phyloP scores from a whole-genome alignment of 2,329 filamentous ascomycete genomes.

The Colletotrichum aenigma region DNA sequence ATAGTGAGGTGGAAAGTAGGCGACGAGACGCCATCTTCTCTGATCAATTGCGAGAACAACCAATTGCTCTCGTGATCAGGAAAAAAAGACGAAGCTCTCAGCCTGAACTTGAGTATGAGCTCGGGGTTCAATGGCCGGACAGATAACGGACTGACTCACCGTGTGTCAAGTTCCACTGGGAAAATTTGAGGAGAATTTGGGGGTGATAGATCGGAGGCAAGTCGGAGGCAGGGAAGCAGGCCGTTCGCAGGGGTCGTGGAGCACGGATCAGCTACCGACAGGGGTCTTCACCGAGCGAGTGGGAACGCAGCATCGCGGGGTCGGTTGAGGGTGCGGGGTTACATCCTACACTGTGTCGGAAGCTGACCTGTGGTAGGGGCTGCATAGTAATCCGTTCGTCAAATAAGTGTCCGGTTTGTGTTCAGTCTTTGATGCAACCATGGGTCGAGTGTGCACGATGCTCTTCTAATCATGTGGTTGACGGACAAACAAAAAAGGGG shows the following conservation, averaged over 20 bases:
- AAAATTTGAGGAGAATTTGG: constrained; percentile 22
- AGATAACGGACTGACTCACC: constrained; percentile 17
- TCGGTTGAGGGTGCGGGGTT: constrained; percentile 16
- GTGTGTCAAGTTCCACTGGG: constrained; percentile 16
- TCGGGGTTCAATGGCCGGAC: constrained; percentile 2
- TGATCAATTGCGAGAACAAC: constrained; percentile 21
- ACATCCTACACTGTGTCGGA: constrained; percentile 8
- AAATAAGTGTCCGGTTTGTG: not conserved
- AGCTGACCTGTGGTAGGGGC: not conserved
- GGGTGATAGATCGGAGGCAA: constrained; percentile 17
- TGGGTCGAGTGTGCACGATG: not conserved
- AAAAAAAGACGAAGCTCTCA: constrained; percentile 8
- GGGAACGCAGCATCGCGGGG: constrained; percentile 19
- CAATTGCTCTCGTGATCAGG: constrained; percentile 19
- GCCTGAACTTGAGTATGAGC: constrained; percentile 1
- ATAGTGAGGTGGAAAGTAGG: constrained; percentile 43
- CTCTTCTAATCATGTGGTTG: not conserved
- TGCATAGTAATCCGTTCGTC: not conserved
- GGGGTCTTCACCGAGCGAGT: constrained; percentile 6
- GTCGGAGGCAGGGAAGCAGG: constrained; percentile 17
- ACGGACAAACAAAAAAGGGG: not conserved
- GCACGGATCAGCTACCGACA: constrained; percentile 18
- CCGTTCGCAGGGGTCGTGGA: constrained; percentile 7
- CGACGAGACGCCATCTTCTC: constrained; percentile 49
- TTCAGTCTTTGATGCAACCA: not conserved